Percentiles rank a stretch among this genome's conserved stretches.
Evolutionary conservation across 148 eudicot genomes (phyloP).

Genomic region (Persicaria tinctoria): DNA sequence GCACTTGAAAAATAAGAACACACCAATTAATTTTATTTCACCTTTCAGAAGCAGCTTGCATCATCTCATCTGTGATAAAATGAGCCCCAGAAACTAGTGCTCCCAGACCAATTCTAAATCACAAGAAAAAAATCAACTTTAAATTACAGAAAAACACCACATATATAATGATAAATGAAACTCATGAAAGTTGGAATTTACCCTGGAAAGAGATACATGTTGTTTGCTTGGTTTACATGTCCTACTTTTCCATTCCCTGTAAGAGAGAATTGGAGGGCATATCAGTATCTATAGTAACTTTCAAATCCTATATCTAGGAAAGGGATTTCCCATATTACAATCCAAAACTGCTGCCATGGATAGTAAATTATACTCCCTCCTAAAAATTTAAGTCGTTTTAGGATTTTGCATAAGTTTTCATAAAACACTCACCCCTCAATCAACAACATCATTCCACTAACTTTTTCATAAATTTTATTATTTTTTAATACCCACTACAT

Average conservation of each 20-base stretch:
- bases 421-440: too few species aligned
- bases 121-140: conserved; percentile 15
- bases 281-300: conserved; percentile 8
- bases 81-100: conserved; percentile 89
- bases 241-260: conserved; percentile 92
- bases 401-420: too few species aligned
- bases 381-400: too few species aligned
- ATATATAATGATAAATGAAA: not conserved
- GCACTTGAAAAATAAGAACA: not conserved
- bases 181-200: conserved; percentile 26
- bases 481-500: too few species aligned
- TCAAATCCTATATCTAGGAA: not conserved
- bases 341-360: not conserved
- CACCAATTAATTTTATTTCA: conserved; percentile 17
- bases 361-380: not conserved
- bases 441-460: too few species aligned
- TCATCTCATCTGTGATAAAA: conserved; percentile 81
- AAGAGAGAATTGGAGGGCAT: conserved; percentile 5
- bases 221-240: conserved; percentile 97
- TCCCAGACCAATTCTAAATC: conserved; percentile 93
- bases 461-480: too few species aligned
- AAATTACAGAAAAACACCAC: not conserved
- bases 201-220: conserved; percentile 99
- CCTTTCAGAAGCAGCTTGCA: conserved; percentile 97
- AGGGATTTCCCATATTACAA: not conserved